Evolutionary conservation across 805 yeast genomes (phyloP), one percentile per base, ranked within the genome.

Genomic region (Yarrowia alimentaria): DNA sequence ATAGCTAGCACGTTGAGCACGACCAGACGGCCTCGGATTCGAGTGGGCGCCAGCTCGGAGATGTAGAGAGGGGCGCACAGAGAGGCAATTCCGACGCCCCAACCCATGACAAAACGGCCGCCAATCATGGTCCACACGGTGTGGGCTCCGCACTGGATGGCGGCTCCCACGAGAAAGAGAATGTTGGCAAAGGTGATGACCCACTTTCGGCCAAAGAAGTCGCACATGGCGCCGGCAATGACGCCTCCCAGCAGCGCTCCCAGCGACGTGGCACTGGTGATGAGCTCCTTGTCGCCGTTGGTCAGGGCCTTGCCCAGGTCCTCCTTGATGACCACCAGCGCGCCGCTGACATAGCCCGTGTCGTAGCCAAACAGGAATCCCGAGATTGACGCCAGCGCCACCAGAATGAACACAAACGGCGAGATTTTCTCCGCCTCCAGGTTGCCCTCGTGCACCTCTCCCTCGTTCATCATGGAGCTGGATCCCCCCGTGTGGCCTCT

Each of bases 361-460:
- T 91, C 99, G 63, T 91, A 91, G 58, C 99, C 99, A 68, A 91
- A 91, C 88, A 91, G 80, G 68, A 90, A 88, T 1, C 98, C 98
- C 0, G 96, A 89, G 56, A 91, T 83, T 6, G 96, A 89, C 0
- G 96, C 80, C 19, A 64, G 56, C 45, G 81, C 71, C 0, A 95
- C 85, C 48, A 89, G 67, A 20, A 77, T 67, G 18, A 88, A 69
- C 43, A 89, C 87, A 60, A 85, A 68, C 6, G 72, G 67, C 9
- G 93, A 54, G 25, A 66, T 64, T 33, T 50, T 51, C 24, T 64
- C 57, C 18, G 59, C 43, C 53, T 65, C 68, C 22, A 65, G 63
- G 14, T 65, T 48, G 30, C 35, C 50, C 14, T 40, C 47, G 1
- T 17, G 3, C 9, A 40, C 14, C 24, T 32, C 6, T 3, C 43